phyloP scores from a whole-genome alignment of 2,329 filamentous ascomycete species.

The Westerdykella sp. region DNA sequence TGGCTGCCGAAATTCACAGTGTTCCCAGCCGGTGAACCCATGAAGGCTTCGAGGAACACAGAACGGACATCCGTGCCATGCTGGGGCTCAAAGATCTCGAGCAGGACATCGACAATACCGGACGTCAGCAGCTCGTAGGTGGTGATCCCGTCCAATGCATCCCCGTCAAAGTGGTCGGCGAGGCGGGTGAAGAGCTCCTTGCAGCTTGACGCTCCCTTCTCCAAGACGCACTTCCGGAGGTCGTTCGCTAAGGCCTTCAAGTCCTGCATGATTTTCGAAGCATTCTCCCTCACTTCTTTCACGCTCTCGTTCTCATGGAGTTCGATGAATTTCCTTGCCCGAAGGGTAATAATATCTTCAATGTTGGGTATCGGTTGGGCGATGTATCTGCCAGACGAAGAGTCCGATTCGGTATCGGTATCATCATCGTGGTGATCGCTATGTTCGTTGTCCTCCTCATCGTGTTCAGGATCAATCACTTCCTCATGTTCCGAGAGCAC shows the following conservation, averaged over 20 bases:
- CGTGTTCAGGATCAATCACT: slow-evolving; percentile 48
- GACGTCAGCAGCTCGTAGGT: slow-evolving; percentile 92
- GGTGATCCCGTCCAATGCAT: slow-evolving; percentile 86
- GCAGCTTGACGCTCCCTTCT: slow-evolving; percentile 43
- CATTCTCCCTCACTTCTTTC: slow-evolving; percentile 70
- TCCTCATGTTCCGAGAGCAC: slow-evolving; percentile 50
- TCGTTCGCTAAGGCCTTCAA: slow-evolving; percentile 66
- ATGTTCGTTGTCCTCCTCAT: slow-evolving; percentile 53
- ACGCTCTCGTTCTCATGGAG: slow-evolving; percentile 72
- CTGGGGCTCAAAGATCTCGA: slow-evolving; percentile 68
- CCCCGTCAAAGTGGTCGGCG: slow-evolving; percentile 78
- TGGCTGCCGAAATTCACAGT: slow-evolving; percentile 60
- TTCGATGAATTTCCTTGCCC: slow-evolving; percentile 78
- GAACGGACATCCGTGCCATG: slow-evolving; percentile 61
- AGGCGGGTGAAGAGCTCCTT: slow-evolving; percentile 65
- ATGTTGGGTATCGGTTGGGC: slow-evolving; percentile 43
- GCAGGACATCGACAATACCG: slow-evolving; percentile 75
- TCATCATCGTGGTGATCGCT: slow-evolving; percentile 55
- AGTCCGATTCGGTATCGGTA: slow-evolving; percentile 60
- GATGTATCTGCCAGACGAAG: slow-evolving; percentile 34
- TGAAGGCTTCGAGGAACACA: slow-evolving; percentile 86
- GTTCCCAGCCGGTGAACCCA: slow-evolving; percentile 60
- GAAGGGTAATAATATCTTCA: slow-evolving; percentile 65
- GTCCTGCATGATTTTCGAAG: slow-evolving; percentile 65
- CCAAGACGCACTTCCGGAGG: slow-evolving; percentile 64